Conservation (phyloP, 805 yeast genomes). For the Yarrowia sp. region DNA sequence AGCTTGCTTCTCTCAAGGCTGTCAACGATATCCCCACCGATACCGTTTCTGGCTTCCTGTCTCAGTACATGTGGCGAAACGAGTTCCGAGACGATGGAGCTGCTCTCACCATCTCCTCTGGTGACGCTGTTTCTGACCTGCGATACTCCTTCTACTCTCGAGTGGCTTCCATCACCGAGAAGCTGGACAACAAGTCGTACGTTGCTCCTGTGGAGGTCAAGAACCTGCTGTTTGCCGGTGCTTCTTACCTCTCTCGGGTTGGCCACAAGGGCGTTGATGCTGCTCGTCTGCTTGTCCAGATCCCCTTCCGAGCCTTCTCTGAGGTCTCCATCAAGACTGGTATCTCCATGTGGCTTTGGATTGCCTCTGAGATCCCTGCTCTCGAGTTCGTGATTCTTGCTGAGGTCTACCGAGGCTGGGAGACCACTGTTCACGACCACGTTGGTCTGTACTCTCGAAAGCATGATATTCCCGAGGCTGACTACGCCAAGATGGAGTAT, state of each 20-base stretch:
- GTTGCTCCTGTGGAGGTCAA: slow-evolving; percentile 45
- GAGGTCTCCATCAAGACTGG: slow-evolving; percentile 67
- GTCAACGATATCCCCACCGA: slow-evolving; percentile 53
- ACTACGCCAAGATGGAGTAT: slow-evolving; percentile 81
- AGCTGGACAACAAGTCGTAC: slow-evolving; percentile 43
- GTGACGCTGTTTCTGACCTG: slow-evolving; percentile 39
- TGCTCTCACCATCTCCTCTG: slow-evolving; percentile 16
- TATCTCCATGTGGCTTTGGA: slow-evolving; percentile 79
- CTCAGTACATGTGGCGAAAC: slow-evolving; percentile 78
- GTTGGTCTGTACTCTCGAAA: slow-evolving; percentile 69
- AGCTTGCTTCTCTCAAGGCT: slow-evolving; percentile 57
- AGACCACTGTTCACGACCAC: slow-evolving; percentile 61
- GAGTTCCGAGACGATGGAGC: slow-evolving; percentile 45
- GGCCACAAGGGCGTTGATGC: slow-evolving; percentile 40
- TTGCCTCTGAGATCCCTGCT: slow-evolving; percentile 69
- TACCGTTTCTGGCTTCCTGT: slow-evolving; percentile 73
- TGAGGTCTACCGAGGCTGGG: slow-evolving; percentile 75
- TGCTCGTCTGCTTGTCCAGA: slow-evolving; percentile 47
- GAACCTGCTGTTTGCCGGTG: slow-evolving; percentile 47
- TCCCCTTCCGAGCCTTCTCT: slow-evolving; percentile 76
- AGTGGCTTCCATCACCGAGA: slow-evolving; percentile 44
- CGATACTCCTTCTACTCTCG: slow-evolving; percentile 40
- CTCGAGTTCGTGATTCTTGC: slow-evolving; percentile 66
- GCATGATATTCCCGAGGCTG: slow-evolving; percentile 65
- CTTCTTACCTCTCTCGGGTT: slow-evolving; percentile 54